Conservation (phyloP, 139 green algal species). For the Protoeuglena noctilucae region DNA sequence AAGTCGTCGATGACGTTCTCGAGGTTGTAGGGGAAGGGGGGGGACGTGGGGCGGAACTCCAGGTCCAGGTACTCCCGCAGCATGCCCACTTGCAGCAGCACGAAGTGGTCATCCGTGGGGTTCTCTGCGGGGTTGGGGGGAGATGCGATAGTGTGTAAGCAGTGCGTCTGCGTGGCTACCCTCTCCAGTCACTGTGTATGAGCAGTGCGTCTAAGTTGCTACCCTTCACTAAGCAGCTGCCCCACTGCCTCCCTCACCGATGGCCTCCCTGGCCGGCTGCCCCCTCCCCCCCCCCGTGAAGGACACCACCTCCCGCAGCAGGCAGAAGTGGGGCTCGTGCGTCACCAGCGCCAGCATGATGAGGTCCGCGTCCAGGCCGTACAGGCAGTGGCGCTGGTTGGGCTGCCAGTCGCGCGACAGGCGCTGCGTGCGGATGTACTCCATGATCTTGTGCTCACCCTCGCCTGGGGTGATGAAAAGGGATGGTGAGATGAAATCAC, state of each 20-base stretch:
- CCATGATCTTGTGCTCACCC: slow-evolving; percentile 98
- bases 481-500: no score
- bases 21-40: slow-evolving; percentile 36
- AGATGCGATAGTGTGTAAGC: no score
- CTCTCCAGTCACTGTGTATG: no score
- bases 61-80: slow-evolving; percentile 77
- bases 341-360: slow-evolving; percentile 90
- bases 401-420: slow-evolving; percentile 24
- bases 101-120: neutral
- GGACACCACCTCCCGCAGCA: slow-evolving; percentile 70
- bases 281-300: slow-evolving; percentile 47
- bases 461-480: no score
- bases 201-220: no score
- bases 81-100: slow-evolving; percentile 27
- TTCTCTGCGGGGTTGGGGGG: no score
- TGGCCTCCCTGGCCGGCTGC: slow-evolving; percentile 58
- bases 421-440: slow-evolving; percentile 76
- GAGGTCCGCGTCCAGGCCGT: slow-evolving; percentile 87
- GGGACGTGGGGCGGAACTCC: slow-evolving; percentile 34
- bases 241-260: no score
- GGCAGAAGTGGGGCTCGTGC: slow-evolving; percentile 89
- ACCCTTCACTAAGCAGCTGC: no score
- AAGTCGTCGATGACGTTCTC: slow-evolving; percentile 88
- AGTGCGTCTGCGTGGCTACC: no score
- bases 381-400: slow-evolving; percentile 80